Conservation (phyloP, 768 basidiomycete genomes). For the Lentinula guzmanii region DNA sequence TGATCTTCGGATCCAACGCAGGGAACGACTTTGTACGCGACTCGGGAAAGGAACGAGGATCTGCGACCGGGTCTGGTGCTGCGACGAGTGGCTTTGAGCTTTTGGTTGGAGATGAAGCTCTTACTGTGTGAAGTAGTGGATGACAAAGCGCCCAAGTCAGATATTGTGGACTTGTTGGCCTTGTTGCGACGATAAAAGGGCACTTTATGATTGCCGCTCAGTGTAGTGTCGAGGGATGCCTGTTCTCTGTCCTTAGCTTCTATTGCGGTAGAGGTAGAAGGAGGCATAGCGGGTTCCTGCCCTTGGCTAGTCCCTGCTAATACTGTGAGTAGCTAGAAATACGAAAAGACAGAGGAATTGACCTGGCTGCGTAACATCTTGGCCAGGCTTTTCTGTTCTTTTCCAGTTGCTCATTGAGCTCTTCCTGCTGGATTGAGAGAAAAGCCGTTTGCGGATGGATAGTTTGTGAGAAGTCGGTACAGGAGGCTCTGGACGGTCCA, state of each 20-base stretch:
- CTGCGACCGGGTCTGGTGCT: constrained; percentile 11
- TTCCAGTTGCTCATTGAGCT: background rate
- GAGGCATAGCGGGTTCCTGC: constrained; percentile 9
- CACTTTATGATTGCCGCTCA: constrained; percentile 24
- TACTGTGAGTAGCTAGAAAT: background rate
- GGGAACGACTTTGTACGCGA: constrained; percentile 29
- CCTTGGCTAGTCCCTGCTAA: background rate
- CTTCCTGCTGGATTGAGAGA: constrained; percentile 19
- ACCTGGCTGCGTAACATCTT: constrained; percentile 13
- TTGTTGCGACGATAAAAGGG: constrained; percentile 39
- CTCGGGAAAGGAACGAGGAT: constrained; percentile 25
- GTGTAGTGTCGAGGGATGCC: constrained; percentile 32
- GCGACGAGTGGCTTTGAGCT: constrained; percentile 1
- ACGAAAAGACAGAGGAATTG: background rate
- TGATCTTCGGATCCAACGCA: constrained; percentile 21
- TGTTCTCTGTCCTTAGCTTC: constrained; percentile 30
- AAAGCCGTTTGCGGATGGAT: constrained; percentile 27
- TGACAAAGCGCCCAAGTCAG: constrained; percentile 24
- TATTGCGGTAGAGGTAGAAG: constrained; percentile 14
- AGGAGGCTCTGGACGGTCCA: constrained; percentile 7
- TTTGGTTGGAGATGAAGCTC: constrained; percentile 24
- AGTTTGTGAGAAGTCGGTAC: constrained; percentile 14
- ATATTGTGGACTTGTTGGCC: constrained; percentile 27
- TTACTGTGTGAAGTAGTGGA: constrained; percentile 19
- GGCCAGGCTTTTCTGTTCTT: constrained; percentile 9